Percentiles rank a stretch among this genome's conserved stretches.
phyloP scores from a whole-genome alignment of 2,329 filamentous ascomycete genomes.

The Lasiodiplodia gonubiensis region DNA sequence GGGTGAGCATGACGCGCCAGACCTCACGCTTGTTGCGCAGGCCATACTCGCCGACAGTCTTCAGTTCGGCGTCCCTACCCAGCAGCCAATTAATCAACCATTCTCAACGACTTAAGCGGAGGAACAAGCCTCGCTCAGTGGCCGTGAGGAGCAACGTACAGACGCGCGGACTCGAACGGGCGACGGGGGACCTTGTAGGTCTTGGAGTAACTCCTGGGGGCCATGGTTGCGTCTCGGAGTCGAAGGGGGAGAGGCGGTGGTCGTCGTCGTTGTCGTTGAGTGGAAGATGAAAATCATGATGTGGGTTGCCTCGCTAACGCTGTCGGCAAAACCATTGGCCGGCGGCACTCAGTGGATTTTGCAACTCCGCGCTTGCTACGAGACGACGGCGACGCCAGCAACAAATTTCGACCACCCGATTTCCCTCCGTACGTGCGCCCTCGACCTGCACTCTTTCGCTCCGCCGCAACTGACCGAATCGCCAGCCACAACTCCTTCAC shows the following conservation, averaged over 20 bases:
- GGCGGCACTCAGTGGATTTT: slow-evolving; percentile 25
- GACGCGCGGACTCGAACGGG: slow-evolving; percentile 99
- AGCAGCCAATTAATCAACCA: slow-evolving; percentile 66
- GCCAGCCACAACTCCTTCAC: slow-evolving; percentile 39
- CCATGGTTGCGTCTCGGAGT: slow-evolving; percentile 41
- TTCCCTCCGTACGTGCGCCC: slow-evolving; percentile 21
- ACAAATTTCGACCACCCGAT: slow-evolving; percentile 21
- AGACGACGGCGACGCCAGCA: slow-evolving; percentile 27
- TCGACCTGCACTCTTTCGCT: background rate
- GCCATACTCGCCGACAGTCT: slow-evolving; percentile 99
- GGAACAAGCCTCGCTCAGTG: slow-evolving; percentile 96
- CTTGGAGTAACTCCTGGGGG: slow-evolving; percentile 85
- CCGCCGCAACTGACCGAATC: slow-evolving; percentile 12
- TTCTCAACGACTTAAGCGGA: slow-evolving; percentile 93
- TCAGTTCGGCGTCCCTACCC: slow-evolving; percentile 95
- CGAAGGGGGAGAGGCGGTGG: slow-evolving; percentile 14
- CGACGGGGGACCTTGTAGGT: slow-evolving; percentile 98
- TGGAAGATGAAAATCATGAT: slow-evolving; percentile 19
- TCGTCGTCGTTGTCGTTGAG: slow-evolving; percentile 41
- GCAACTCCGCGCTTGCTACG: slow-evolving; percentile 3
- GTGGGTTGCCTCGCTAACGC: slow-evolving; percentile 21
- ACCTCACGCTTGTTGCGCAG: slow-evolving; percentile 99
- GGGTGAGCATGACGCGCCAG: slow-evolving; percentile 98
- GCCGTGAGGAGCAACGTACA: slow-evolving; percentile 88
- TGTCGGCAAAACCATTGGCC: slow-evolving; percentile 23